These are phyloP conservation scores for Malassezia nana DNA, from an alignment of 1,284 basidiomycete species.

Conservation along the genomic window DNA sequence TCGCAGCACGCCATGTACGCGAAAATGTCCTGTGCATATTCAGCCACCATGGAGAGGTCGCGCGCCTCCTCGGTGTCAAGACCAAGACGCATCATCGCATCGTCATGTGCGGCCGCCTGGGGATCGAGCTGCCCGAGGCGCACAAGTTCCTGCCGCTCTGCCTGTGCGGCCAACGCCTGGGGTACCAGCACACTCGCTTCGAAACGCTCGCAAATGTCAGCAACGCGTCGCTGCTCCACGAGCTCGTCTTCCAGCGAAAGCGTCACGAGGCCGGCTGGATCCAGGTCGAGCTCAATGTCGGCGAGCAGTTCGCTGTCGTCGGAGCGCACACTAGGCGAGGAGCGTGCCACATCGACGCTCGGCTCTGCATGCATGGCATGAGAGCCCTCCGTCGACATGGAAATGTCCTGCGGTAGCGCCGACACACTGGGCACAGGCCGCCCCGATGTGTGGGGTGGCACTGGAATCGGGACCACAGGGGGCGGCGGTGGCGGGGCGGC, in stretches of 20 bases:
- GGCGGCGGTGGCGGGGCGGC: background rate
- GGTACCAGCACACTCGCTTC: constrained; percentile 32
- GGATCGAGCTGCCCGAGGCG: constrained; percentile 29
- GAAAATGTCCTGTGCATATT: constrained; percentile 96
- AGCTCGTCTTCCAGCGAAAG: constrained; percentile 39
- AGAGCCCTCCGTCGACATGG: constrained; percentile 8
- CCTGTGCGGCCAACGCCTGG: constrained; percentile 26
- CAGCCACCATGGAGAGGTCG: constrained; percentile 94
- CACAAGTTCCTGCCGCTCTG: constrained; percentile 30
- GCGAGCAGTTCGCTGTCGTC: constrained; percentile 13
- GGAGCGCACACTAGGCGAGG: constrained; percentile 4
- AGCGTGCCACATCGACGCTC: background rate
- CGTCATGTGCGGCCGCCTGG: constrained; percentile 40
- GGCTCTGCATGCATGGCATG: background rate
- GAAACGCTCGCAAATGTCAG: constrained; percentile 32
- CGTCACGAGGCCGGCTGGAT: constrained; percentile 40
- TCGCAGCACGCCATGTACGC: constrained; percentile 68
- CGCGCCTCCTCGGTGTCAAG: constrained; percentile 57
- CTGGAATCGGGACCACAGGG: background rate
- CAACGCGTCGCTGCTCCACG: constrained; percentile 35
- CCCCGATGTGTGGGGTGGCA: background rate
- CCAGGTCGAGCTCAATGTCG: constrained; percentile 32
- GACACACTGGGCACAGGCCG: background rate
- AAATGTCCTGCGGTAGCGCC: background rate
- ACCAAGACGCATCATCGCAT: constrained; percentile 41